phyloP scores from a whole-genome alignment of 371 early-diverging fungal genomes.

The Saksenaea oblongispora region DNA sequence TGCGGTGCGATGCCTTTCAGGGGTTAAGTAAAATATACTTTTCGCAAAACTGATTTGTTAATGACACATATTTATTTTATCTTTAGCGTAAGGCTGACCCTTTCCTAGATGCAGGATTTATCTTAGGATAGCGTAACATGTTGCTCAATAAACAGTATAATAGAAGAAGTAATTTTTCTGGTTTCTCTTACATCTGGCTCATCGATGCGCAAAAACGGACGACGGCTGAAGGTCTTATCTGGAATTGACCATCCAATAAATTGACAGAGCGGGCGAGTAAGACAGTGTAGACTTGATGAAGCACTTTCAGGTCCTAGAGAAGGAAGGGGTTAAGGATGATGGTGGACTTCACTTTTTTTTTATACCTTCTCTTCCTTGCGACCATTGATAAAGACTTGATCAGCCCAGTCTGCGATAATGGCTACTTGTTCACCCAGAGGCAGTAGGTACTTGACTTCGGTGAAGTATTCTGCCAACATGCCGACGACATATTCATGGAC shows the following conservation, averaged over 20 bases:
- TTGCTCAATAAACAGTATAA: no score
- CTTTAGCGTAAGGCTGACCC: no score
- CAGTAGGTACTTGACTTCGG: conserved; percentile 23
- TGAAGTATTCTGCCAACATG: conserved; percentile 43
- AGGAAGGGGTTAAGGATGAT: not conserved
- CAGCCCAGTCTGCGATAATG: conserved; percentile 40
- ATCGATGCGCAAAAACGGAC: conserved; percentile 14
- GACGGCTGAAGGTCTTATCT: conserved; percentile 33
- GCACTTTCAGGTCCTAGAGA: conserved; percentile 15
- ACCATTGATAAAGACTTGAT: conserved; percentile 21
- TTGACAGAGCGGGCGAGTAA: conserved; percentile 29
- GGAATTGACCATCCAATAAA: conserved; percentile 33
- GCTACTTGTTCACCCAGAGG: conserved; percentile 32
- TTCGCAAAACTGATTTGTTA: no score
- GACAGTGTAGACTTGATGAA: conserved; percentile 25
- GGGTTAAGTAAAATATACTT: no score
- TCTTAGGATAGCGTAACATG: no score
- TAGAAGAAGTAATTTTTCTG: not conserved
- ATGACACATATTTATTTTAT: no score
- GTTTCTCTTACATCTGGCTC: not conserved
- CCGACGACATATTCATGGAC: conserved; percentile 46
- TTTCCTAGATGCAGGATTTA: no score
- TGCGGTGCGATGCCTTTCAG: no score
- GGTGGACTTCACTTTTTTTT: not conserved
- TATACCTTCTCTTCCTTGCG: conserved; percentile 34